Evolutionary conservation across 2,329 filamentous ascomycete genomes (phyloP).

Genomic region (Talaromyces sp.): DNA sequence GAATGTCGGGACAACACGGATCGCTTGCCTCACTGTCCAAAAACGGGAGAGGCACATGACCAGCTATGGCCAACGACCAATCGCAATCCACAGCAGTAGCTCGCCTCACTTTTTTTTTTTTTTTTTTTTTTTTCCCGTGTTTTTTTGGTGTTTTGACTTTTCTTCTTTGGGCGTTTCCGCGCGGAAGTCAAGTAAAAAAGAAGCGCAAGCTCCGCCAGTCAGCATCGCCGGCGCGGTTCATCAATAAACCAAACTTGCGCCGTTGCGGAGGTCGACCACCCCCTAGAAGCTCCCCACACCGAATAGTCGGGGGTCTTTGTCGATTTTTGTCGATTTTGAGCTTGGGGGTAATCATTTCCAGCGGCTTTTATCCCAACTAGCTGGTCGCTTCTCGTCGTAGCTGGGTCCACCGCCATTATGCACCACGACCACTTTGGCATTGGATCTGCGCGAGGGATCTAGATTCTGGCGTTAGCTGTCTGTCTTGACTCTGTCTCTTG

Average conservation of each 20-base stretch:
- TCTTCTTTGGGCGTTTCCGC: background rate
- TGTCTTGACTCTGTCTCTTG: background rate
- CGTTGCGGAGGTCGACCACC: background rate
- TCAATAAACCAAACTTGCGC: background rate
- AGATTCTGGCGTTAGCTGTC: slow-evolving; percentile 11
- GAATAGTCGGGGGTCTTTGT: background rate
- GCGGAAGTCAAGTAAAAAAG: background rate
- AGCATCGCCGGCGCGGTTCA: background rate
- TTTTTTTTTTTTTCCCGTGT: background rate
- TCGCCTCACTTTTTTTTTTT: background rate
- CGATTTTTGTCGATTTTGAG: too few species aligned
- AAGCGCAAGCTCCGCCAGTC: background rate
- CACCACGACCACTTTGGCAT: slow-evolving; percentile 14
- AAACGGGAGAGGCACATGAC: background rate
- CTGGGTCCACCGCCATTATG: slow-evolving; percentile 15
- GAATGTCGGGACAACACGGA: background rate
- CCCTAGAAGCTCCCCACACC: background rate
- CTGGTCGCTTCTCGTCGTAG: slow-evolving; percentile 16
- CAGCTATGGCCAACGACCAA: background rate
- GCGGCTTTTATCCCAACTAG: slow-evolving; percentile 14
- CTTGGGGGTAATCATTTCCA: slow-evolving; percentile 7
- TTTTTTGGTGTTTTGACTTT: background rate
- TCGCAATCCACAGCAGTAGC: background rate
- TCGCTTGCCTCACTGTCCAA: background rate
- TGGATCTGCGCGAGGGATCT: slow-evolving; percentile 13